These are phyloP conservation scores for Moesziomyces parantarcticus DNA, from an alignment of 1,284 basidiomycete genomes.

Conservation along the genomic window DNA sequence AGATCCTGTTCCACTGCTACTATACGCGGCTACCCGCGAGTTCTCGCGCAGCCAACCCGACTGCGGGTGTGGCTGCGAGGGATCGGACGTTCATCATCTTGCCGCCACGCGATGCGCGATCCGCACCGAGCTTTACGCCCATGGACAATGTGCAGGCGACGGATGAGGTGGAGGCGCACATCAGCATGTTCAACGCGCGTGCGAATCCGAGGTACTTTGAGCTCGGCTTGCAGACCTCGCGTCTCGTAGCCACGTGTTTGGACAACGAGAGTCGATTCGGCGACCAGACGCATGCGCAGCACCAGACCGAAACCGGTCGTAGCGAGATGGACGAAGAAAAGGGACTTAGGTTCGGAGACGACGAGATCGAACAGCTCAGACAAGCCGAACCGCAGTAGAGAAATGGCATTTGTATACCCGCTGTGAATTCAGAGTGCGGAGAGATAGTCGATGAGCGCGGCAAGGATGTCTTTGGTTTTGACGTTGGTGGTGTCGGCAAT, in stretches of 20 bases:
- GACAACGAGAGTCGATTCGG: conserved; percentile 48
- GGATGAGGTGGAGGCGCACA: conserved; percentile 88
- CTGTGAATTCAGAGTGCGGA: conserved; percentile 23
- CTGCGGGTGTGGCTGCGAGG: background rate
- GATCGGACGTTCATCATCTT: conserved; percentile 63
- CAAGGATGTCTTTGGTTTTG: conserved; percentile 48
- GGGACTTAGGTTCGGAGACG: conserved; percentile 39
- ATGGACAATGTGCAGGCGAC: conserved; percentile 68
- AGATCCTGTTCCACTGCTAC: conserved; percentile 70
- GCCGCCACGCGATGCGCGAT: conserved; percentile 31
- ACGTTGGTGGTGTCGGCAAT: conserved; percentile 1
- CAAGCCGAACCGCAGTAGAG: conserved; percentile 8
- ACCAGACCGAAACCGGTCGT: conserved; percentile 8
- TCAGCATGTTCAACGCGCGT: conserved; percentile 83
- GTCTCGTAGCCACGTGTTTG: conserved; percentile 33
- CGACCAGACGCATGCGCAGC: conserved; percentile 34
- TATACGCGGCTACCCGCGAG: conserved; percentile 55
- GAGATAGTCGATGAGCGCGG: conserved; percentile 56
- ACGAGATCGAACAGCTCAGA: conserved; percentile 31
- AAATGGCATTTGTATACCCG: too few relatives aligned
- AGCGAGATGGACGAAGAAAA: conserved; percentile 22
- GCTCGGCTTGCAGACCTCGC: conserved; percentile 72
- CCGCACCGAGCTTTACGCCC: conserved; percentile 46
- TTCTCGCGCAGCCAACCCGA: conserved; percentile 26
- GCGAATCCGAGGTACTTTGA: conserved; percentile 92